Conservation (phyloP, 306 rosid genomes). For the Sphenostylis stenocarpa region DNA sequence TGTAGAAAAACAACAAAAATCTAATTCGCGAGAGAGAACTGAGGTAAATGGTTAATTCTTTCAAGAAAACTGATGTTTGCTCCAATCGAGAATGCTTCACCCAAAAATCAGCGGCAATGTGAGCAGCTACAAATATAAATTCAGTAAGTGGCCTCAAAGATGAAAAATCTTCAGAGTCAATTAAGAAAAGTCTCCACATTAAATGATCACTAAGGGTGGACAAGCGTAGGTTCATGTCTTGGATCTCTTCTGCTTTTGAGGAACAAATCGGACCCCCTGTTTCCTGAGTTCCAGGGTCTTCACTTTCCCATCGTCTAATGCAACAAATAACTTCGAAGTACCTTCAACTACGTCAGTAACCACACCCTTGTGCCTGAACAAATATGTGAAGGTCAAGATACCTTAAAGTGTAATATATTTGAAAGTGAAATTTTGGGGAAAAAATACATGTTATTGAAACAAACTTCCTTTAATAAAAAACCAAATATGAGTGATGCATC, state of each 20-base stretch:
- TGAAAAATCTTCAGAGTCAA: constrained; percentile 37
- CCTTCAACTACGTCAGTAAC: constrained; percentile 72
- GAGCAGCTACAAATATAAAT: constrained; percentile 21
- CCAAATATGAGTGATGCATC: not conserved
- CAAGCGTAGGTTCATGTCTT: constrained; percentile 32
- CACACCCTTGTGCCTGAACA: constrained; percentile 83
- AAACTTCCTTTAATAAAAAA: not conserved
- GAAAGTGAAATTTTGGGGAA: not conserved
- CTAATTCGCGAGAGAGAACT: constrained; percentile 4
- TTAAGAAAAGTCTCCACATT: constrained; percentile 27
- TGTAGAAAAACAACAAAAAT: not conserved
- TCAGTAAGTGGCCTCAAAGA: constrained; percentile 34
- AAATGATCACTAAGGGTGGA: constrained; percentile 14
- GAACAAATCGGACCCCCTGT: constrained; percentile 85
- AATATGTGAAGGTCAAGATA: not conserved
- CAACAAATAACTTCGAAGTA: constrained; percentile 63
- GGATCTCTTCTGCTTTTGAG: constrained; percentile 77
- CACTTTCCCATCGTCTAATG: constrained; percentile 71
- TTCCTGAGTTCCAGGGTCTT: constrained; percentile 72
- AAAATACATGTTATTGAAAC: constrained; percentile 2
- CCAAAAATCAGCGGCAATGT: constrained; percentile 34
- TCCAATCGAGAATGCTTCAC: constrained; percentile 31
- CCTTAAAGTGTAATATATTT: not conserved
- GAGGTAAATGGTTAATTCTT: constrained; percentile 23
- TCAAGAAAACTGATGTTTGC: constrained; percentile 30